A percentile compares a stretch with the other conserved stretches of the same genome.
phyloP scores from a whole-genome alignment of 169 alveolate species.

The Eimeria mitis region DNA sequence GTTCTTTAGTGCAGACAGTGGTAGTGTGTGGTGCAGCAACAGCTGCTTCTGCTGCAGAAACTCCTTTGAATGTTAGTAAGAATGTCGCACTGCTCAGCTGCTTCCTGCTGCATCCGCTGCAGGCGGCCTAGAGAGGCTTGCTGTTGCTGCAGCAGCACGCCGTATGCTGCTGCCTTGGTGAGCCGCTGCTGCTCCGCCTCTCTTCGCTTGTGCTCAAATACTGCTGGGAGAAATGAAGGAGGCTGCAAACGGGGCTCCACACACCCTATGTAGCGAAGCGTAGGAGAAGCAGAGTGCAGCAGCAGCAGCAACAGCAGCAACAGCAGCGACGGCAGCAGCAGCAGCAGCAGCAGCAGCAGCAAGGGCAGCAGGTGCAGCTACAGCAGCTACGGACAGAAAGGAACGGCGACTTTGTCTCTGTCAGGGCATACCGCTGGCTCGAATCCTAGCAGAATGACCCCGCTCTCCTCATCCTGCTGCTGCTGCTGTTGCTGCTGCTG shows the following conservation, averaged over 20 bases:
- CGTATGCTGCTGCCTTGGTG: conserved; percentile 53
- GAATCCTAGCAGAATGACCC: neutral
- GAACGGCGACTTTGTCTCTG: no score
- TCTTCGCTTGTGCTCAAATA: conserved; percentile 15
- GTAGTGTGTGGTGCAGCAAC: neutral
- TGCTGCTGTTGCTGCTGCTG: conserved; percentile 32
- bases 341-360: neutral
- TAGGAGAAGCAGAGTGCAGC: neutral
- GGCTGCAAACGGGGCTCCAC: neutral
- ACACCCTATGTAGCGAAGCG: neutral
- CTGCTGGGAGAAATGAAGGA: neutral
- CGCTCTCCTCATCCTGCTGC: conserved; percentile 22
- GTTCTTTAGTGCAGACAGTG: neutral
- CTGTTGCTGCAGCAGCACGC: conserved; percentile 71
- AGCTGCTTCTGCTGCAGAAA: neutral
- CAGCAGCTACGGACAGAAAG: neutral
- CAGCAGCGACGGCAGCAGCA: neutral
- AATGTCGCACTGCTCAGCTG: conserved; percentile 19
- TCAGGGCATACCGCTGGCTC: conserved; percentile 21
- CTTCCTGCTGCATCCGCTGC: conserved; percentile 52
- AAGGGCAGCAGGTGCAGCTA: neutral
- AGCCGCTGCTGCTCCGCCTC: conserved; percentile 52
- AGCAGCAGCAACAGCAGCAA: conserved; percentile 12
- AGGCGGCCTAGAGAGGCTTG: conserved; percentile 22
- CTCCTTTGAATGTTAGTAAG: neutral